These are phyloP conservation scores for Skeletonema grethae DNA, from an alignment of 108 stramenopile species.

Conservation along the genomic window DNA sequence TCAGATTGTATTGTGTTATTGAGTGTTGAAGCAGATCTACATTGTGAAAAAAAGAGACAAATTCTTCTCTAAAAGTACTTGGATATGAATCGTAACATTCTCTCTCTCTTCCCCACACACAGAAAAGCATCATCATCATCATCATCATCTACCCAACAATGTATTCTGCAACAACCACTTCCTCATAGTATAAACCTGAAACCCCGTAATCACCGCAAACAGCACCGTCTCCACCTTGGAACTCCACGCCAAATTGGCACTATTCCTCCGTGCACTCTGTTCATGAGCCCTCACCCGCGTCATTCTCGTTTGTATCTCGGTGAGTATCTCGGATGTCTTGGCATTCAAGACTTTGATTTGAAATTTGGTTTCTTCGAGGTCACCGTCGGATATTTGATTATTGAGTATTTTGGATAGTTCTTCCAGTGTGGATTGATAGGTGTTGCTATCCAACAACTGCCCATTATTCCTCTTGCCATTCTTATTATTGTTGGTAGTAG, in stretches of 20 bases:
- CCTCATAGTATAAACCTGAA: slow-evolving; percentile 45
- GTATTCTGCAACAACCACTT: slow-evolving; percentile 38
- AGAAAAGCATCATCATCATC: no score
- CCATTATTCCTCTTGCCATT: neutral
- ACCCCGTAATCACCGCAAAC: slow-evolving; percentile 35
- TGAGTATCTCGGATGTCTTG: slow-evolving; percentile 15
- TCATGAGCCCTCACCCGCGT: slow-evolving; percentile 31
- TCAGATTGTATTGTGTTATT: no score
- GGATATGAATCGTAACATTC: no score
- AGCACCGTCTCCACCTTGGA: slow-evolving; percentile 37
- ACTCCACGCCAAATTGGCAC: slow-evolving; percentile 38
- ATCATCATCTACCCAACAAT: slow-evolving; percentile 29
- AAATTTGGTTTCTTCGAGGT: slow-evolving; percentile 8
- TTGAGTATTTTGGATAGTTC: slow-evolving; percentile 17
- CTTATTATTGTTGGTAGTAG: neutral
- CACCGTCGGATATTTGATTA: slow-evolving; percentile 31
- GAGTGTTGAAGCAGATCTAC: no score
- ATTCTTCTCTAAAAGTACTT: no score
- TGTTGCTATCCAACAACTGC: neutral
- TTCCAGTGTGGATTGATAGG: slow-evolving; percentile 6
- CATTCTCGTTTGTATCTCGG: slow-evolving; percentile 17
- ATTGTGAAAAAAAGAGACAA: neutral
- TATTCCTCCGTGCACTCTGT: slow-evolving; percentile 18
- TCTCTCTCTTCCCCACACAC: no score
- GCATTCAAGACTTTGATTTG: slow-evolving; percentile 25